Percentiles rank a stretch among this genome's conserved stretches.
Evolutionary conservation across 768 basidiomycete genomes (phyloP).

Genomic region (Pisolithus sp.): DNA sequence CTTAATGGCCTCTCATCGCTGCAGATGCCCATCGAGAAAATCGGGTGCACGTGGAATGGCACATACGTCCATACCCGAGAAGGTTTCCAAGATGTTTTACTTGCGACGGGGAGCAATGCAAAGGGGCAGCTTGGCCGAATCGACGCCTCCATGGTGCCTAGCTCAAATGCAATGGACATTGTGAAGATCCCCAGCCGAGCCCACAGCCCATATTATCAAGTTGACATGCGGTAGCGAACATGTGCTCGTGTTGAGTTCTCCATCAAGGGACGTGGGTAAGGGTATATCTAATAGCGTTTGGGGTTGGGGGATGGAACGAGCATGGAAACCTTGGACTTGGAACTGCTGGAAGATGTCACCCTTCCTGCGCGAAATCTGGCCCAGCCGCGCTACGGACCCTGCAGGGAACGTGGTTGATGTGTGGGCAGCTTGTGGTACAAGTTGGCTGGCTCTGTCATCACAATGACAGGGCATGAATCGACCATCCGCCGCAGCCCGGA

Average conservation of each 20-base stretch:
- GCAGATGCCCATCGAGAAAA: conserved; percentile 17
- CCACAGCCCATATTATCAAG: conserved; percentile 12
- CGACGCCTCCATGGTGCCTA: not conserved
- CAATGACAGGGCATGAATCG: conserved; percentile 3
- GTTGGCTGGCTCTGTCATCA: conserved; percentile 25
- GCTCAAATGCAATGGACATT: not conserved
- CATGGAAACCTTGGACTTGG: conserved; percentile 87
- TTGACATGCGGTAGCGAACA: conserved; percentile 86
- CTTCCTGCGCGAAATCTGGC: conserved; percentile 53
- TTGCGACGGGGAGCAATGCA: conserved; percentile 47
- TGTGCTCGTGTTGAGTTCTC: conserved; percentile 40
- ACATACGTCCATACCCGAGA: conserved; percentile 43
- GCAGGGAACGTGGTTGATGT: conserved; percentile 13
- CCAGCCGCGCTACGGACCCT: conserved; percentile 17
- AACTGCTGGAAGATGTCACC: conserved; percentile 45
- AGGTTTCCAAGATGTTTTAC: conserved; percentile 23
- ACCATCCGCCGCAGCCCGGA: no score
- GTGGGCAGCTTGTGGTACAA: conserved; percentile 30
- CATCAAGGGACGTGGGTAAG: conserved; percentile 20
- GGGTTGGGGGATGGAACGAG: conserved; percentile 98
- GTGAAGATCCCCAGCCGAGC: conserved; percentile 23
- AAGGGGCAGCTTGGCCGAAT: conserved; percentile 63
- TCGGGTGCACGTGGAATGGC: conserved; percentile 77
- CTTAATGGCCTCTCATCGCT: conserved; percentile 33
- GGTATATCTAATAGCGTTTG: conserved; percentile 36